phyloP scores from a whole-genome alignment of 1,284 basidiomycete genomes.

The Fomitopsis betulina region DNA sequence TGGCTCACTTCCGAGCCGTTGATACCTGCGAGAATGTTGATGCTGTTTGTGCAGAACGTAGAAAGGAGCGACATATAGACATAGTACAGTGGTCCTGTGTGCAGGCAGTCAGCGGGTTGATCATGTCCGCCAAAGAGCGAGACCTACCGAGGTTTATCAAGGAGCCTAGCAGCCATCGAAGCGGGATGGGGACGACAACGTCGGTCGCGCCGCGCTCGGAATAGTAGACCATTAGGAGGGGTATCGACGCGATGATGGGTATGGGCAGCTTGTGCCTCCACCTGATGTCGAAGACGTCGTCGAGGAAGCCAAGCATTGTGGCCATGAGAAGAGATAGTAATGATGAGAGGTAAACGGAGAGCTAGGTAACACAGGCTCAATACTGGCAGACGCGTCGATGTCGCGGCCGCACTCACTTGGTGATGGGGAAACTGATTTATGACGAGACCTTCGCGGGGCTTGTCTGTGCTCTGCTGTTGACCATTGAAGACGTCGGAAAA shows the following conservation, averaged over 20 bases:
- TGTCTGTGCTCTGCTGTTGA: slow-evolving; percentile 34
- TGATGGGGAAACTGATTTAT: slow-evolving; percentile 81
- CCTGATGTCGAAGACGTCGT: slow-evolving; percentile 98
- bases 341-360: slow-evolving; percentile 91
- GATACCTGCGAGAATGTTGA: slow-evolving; percentile 98
- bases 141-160: slow-evolving; percentile 81
- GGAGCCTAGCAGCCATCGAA: slow-evolving; percentile 68
- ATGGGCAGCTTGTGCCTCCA: slow-evolving; percentile 99
- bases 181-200: slow-evolving; percentile 88
- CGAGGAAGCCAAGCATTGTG: slow-evolving; percentile 91
- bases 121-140: background rate
- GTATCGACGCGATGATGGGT: slow-evolving; percentile 92
- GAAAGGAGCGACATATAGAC: slow-evolving; percentile 95
- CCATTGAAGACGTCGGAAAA: slow-evolving; percentile 70
- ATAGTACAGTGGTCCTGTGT: slow-evolving; percentile 87
- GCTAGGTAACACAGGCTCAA: slow-evolving; percentile 35
- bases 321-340: slow-evolving; percentile 89
- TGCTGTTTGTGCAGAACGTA: slow-evolving; percentile 96
- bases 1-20: slow-evolving; percentile 96
- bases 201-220: slow-evolving; percentile 91
- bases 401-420: slow-evolving; percentile 49
- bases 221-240: slow-evolving; percentile 94
- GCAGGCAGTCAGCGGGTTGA: background rate
- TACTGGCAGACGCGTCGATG: slow-evolving; percentile 2
- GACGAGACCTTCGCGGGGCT: slow-evolving; percentile 55